Evolutionary conservation across 306 rosid genomes (phyloP).

Genomic region (Prosopis cineraria): DNA sequence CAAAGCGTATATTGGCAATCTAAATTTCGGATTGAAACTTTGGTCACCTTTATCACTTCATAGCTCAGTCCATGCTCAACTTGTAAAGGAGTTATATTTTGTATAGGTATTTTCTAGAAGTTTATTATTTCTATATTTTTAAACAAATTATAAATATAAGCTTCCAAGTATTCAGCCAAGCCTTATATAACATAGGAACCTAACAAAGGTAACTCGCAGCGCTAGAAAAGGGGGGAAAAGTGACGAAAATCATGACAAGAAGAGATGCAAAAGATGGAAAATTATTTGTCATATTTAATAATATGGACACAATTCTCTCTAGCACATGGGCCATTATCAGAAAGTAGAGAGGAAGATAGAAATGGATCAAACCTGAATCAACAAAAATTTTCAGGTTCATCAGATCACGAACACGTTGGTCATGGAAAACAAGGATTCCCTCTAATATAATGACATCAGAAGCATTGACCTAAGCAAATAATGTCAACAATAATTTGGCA

Average conservation of each 20-base stretch:
- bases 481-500: neutral
- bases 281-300: neutral
- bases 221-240: conserved; percentile 12
- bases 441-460: conserved; percentile 96
- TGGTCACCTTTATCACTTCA: conserved; percentile 1
- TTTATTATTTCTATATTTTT: neutral
- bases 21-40: too few relatives aligned
- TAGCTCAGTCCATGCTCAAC: neutral
- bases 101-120: neutral
- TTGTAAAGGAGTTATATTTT: conserved; percentile 8
- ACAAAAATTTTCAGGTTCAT: conserved; percentile 99
- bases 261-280: neutral
- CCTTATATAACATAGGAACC: neutral
- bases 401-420: conserved; percentile 82
- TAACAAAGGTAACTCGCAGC: neutral
- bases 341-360: neutral
- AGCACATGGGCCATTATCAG: neutral
- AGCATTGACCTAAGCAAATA: conserved; percentile 72
- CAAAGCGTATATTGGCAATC: neutral
- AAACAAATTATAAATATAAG: conserved; percentile 5
- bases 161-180: neutral
- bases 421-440: conserved; percentile 97
- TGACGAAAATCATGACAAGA: neutral
- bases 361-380: conserved; percentile 69
- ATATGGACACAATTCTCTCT: neutral